Base-by-base conservation (phyloP, 306 rosid species). In the Medicago arabica region DNA sequence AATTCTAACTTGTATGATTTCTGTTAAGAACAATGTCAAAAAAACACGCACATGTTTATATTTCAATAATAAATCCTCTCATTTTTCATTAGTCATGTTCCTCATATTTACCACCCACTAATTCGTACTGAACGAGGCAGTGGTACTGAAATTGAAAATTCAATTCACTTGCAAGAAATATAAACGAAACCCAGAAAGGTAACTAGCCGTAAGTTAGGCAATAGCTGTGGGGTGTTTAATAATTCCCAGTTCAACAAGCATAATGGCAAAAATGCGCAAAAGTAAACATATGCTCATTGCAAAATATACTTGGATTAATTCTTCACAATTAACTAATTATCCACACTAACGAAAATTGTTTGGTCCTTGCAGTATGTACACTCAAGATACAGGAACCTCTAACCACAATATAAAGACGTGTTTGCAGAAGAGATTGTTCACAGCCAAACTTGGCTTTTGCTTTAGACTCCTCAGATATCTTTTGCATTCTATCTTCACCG, bases 361-460 rank as follows among this genome's bases (percentile, higher is more conserved):
- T 71, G 44, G 44, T 60, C 50, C 69, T 31, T 18, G 67, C 39
- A 47, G 81, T 75, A 77, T 83, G 71, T 80, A 77, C 78, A 66
- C 25, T 69, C 64, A 15, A 61, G 43, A 74, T 74, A 75, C 82
- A 80, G 21, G 47, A 72, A 74, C 28, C 75, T 67, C 77, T 51
- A 67, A 75, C 74, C 72, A 65, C 77, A 58, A 50, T n/a, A 77
- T 13, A 17, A 50, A 69, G 12, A 51, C 59, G 67, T 36, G 63
- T 39, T 58, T 14, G 50, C 66, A 16, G 68, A 40, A 71, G 39
- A 47, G 66, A 76, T 43, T 46, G 4, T 49, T 49, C 21, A 65
- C 16, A 67, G 19, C 76, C 68, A 67, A 74, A 78, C 69, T 31
- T 68, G 76, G 68, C 25, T 63, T 28, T 28, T 74, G 58, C 71